These are phyloP conservation scores for Aristolochia contorta DNA, from an alignment of 164 flowering plant genomes.

Conservation along the genomic window DNA sequence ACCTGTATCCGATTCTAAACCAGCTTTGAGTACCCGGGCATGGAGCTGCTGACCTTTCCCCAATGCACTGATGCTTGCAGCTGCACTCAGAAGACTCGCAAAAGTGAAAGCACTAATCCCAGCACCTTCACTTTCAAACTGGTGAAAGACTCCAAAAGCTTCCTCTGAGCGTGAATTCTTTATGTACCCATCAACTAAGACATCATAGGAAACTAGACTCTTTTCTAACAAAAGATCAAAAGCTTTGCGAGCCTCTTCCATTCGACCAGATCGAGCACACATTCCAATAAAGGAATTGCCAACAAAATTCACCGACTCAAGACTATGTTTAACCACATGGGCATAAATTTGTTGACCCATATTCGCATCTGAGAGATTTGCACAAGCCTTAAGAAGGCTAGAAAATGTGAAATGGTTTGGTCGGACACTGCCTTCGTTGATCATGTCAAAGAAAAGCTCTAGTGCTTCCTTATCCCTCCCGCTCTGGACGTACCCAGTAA, in stretches of 20 bases:
- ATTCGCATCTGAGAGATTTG: conserved; percentile 31
- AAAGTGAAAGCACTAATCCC: conserved; percentile 47
- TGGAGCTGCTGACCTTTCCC: conserved; percentile 73
- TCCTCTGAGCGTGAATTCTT: conserved; percentile 42
- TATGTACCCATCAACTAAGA: conserved; percentile 53
- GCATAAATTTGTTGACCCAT: conserved; percentile 50
- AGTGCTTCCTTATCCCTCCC: conserved; percentile 53
- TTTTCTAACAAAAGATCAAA: conserved; percentile 67
- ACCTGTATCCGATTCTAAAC: conserved; percentile 31
- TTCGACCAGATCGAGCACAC: conserved; percentile 49
- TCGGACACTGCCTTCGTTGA: conserved; percentile 19
- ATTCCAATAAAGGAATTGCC: conserved; percentile 74
- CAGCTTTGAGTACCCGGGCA: conserved; percentile 54
- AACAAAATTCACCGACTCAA: conserved; percentile 46
- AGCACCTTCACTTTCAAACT: conserved; percentile 36
- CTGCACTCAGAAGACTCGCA: conserved; percentile 75
- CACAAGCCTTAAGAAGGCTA: conserved; percentile 71
- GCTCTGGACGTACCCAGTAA: conserved; percentile 58
- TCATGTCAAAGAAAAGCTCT: conserved; percentile 47
- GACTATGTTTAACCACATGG: conserved; percentile 49
- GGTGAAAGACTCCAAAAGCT: conserved; percentile 44
- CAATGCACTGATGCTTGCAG: conserved; percentile 56
- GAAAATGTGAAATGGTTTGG: conserved; percentile 82
- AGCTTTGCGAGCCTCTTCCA: conserved; percentile 69
- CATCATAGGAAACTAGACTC: conserved; percentile 61